Evolutionary conservation across 306 rosid species (phyloP).

Genomic region (Prunus davidiana): DNA sequence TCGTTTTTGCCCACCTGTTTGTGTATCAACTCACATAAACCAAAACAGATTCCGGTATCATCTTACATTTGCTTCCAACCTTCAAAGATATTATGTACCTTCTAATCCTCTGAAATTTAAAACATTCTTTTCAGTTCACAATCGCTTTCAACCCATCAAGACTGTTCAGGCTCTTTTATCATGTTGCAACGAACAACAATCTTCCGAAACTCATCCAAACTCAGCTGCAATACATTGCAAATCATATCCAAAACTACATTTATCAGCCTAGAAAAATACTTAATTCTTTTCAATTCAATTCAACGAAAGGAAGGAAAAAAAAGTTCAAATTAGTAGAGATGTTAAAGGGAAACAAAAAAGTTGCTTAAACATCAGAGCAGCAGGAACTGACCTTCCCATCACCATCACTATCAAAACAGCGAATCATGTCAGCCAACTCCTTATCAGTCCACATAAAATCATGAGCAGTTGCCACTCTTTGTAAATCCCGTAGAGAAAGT

Average conservation of each 20-base stretch:
- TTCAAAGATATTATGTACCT: not conserved
- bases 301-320: not conserved
- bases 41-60: not conserved
- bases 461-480: constrained; percentile 66
- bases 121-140: not conserved
- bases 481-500: constrained; percentile 48
- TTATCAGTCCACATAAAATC: constrained; percentile 75
- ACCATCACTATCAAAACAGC: constrained; percentile 69
- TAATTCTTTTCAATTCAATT: too few species aligned
- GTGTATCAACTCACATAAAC: too few species aligned
- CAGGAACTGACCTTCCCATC: constrained; percentile 63
- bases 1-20: too few species aligned
- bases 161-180: constrained; percentile 44
- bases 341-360: not conserved
- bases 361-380: not conserved
- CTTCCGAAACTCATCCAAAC: constrained; percentile 70
- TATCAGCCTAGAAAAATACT: not conserved
- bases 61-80: not conserved
- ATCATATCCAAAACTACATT: not conserved
- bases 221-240: constrained; percentile 51
- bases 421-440: constrained; percentile 75
- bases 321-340: not conserved
- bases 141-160: constrained; percentile 18
- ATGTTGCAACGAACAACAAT: constrained; percentile 78
- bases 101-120: not conserved